These are phyloP conservation scores for Suhomyces anneliseae DNA, from an alignment of 1,139 yeast genomes.

Conservation along the genomic window DNA sequence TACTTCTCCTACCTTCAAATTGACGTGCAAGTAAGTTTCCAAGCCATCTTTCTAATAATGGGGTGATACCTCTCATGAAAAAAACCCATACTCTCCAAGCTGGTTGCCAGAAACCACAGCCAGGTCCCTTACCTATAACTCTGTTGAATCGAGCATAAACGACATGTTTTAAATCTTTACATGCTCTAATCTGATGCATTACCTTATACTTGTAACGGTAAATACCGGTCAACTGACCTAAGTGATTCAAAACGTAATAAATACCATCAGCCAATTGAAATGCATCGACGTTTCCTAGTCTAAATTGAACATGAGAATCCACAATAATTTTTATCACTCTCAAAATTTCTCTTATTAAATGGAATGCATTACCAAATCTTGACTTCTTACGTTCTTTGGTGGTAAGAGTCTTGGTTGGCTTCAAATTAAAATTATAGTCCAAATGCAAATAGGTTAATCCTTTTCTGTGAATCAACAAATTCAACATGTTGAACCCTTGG, in stretches of 20 bases:
- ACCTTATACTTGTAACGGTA: constrained; percentile 96
- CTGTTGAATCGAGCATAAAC: constrained; percentile 80
- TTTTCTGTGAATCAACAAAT: constrained; percentile 82
- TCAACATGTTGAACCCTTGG: constrained; percentile 94
- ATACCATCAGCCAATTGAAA: constrained; percentile 94
- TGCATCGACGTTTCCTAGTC: constrained; percentile 89
- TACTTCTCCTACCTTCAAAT: constrained; percentile 92
- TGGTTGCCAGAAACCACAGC: constrained; percentile 99
- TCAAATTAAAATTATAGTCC: constrained; percentile 92
- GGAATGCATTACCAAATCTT: constrained; percentile 95
- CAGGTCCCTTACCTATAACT: constrained; percentile 94
- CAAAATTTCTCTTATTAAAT: constrained; percentile 83
- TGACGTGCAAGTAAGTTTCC: constrained; percentile 90
- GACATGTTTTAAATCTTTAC: constrained; percentile 92
- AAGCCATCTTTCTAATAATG: constrained; percentile 90
- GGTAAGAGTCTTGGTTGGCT: constrained; percentile 94
- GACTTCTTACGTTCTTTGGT: constrained; percentile 96
- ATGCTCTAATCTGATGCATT: constrained; percentile 96
- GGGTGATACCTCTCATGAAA: constrained; percentile 90
- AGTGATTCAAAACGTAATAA: constrained; percentile 83
- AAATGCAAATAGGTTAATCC: constrained; percentile 91
- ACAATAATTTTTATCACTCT: constrained; percentile 81
- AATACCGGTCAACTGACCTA: constrained; percentile 95
- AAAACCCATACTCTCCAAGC: constrained; percentile 97
- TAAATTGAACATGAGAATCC: constrained; percentile 89